Base-by-base conservation (phyloP, 2,329 filamentous ascomycete genomes). In the Leptographium radiaticola region DNA sequence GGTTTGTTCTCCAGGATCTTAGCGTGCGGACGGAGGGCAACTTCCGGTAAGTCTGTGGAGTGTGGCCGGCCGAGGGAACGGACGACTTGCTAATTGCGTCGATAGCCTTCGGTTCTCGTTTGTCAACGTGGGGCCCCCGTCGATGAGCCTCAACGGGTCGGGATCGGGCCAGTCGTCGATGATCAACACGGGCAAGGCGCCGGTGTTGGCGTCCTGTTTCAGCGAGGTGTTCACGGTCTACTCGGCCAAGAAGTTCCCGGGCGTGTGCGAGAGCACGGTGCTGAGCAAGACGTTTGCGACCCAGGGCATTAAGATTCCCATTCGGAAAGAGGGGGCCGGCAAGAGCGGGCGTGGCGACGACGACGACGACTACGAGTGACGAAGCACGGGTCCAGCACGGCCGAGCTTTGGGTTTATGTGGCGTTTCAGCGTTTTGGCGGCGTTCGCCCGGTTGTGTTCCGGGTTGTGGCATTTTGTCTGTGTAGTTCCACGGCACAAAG, bases 231-330 rank as follows among this genome's bases (percentile, higher is more conserved):
- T 98, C 73, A 87, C 89, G 53, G 93, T 98, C 34, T 97, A 86
- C 70, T 95, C 88, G 2, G 93, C 93, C 49, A 98, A 98, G 76
- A 96, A 96, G 64, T 98, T 98, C 68, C 93, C 93, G 0, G 93
- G 93, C 43, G 93, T 98, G 1, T 95, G 95, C 55, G 91, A 97
- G 66, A 94, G 87, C 67, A 98, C 93, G 0, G 71, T 82, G 5
- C 72, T 97, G 18, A 96, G 90, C 75, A 95, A 94, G 68, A 87
- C 83, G 57, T 97, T 98, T 70, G 91, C 93, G 4, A 76, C 80
- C 1, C 93, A 98, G 64, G 93, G 93, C 30, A 95, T 95, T 70
- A 96, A 96, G 70, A 96, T 97, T 30, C 91, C 91, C 0, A 96
- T 97, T 53, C 76, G 91, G 25, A 96, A 96, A 68, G 91, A 96